These are phyloP conservation scores for Russula emetica DNA, from an alignment of 768 basidiomycete species.

Conservation along the genomic window DNA sequence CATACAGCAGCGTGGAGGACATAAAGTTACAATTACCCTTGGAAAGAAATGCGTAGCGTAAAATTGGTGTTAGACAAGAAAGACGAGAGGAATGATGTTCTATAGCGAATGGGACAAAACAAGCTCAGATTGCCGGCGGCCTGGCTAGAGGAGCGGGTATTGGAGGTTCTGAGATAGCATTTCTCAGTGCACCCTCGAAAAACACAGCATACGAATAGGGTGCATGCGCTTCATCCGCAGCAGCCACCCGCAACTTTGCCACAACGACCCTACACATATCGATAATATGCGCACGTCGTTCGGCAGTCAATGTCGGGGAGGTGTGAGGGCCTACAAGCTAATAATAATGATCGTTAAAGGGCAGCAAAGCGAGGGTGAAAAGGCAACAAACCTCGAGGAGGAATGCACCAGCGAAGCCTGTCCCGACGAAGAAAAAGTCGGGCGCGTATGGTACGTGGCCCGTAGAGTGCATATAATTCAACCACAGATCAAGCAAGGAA, in stretches of 20 bases:
- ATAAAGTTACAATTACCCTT: conserved; percentile 11
- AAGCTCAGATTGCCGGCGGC: neutral
- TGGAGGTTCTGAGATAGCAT: conserved; percentile 11
- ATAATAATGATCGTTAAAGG: neutral
- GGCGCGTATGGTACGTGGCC: conserved; percentile 22
- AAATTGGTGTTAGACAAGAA: conserved; percentile 6
- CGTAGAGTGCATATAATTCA: conserved; percentile 13
- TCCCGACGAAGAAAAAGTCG: conserved; percentile 28
- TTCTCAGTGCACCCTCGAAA: conserved; percentile 19
- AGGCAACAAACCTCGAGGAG: conserved; percentile 21
- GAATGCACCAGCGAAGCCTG: conserved; percentile 27
- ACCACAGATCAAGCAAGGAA: conserved; percentile 22
- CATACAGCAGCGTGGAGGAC: conserved; percentile 2
- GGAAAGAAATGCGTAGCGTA: conserved; percentile 1
- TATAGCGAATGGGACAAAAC: neutral
- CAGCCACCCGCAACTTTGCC: neutral
- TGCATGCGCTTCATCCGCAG: conserved; percentile 21
- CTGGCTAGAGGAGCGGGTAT: conserved; percentile 41
- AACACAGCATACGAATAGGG: conserved; percentile 22
- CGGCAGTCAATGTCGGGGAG: conserved; percentile 4
- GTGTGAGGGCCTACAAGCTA: conserved; percentile 26
- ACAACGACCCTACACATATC: conserved; percentile 1
- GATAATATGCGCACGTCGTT: conserved; percentile 16
- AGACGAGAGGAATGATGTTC: neutral
- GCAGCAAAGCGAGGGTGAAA: conserved; percentile 15